These are phyloP conservation scores for Isoetes engelmannii DNA, from an alignment of 83 land plant species.

Conservation along the genomic window DNA sequence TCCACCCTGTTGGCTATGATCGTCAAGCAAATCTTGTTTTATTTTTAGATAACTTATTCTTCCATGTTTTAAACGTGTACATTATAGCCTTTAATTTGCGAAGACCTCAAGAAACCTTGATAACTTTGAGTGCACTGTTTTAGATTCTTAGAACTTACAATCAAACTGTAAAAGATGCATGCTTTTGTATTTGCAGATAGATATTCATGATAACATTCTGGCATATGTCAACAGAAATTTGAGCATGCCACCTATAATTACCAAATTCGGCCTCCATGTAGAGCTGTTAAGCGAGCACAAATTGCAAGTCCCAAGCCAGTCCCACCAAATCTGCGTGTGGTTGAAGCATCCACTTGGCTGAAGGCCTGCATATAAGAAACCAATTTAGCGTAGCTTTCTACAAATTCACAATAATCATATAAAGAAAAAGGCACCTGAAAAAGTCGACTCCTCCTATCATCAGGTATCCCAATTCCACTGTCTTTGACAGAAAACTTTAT, in stretches of 20 bases:
- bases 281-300: slow-evolving; percentile 1
- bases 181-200: no score
- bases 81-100: no score
- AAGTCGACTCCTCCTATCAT: background rate
- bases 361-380: slow-evolving; percentile 1
- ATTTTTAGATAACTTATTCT: no score
- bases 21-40: background rate
- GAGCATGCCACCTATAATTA: background rate
- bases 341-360: slow-evolving; percentile 8
- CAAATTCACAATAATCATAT: background rate
- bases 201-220: background rate
- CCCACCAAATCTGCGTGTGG: slow-evolving; percentile 7
- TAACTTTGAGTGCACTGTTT: no score
- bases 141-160: no score
- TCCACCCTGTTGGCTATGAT: slow-evolving; percentile 12
- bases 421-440: slow-evolving; percentile 1
- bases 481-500: slow-evolving; percentile 11
- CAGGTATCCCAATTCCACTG: slow-evolving; percentile 4
- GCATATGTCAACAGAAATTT: background rate
- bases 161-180: no score
- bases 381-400: background rate
- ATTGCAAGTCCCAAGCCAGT: slow-evolving; percentile 13
- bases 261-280: slow-evolving; percentile 13
- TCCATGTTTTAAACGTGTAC: no score
- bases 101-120: no score